Evolutionary conservation across 176 grass and related monocot species (phyloP).

Genomic region (Echinochloa phyllopogon): DNA sequence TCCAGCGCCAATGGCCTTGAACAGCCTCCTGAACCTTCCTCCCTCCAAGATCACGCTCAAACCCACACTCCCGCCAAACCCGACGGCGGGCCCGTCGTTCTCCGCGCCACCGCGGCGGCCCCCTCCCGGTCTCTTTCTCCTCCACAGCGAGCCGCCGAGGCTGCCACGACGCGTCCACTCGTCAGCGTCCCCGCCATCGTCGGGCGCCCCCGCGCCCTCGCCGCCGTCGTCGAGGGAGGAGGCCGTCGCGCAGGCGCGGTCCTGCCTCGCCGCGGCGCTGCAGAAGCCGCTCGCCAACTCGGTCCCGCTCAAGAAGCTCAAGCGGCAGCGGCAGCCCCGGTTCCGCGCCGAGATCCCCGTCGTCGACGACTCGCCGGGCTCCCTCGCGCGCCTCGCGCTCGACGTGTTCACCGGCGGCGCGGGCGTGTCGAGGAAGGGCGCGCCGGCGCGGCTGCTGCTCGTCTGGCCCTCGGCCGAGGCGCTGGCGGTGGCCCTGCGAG

Average conservation of each 20-base stretch:
- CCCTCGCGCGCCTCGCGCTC: conserved; percentile 61
- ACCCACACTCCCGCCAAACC: conserved; percentile 3
- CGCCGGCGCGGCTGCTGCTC: conserved; percentile 53
- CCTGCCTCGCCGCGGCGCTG: conserved; percentile 62
- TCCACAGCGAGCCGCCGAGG: neutral
- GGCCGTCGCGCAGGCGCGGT: conserved; percentile 73
- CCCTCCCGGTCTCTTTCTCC: neutral
- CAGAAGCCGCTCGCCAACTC: conserved; percentile 72
- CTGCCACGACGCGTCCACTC: neutral
- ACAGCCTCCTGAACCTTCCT: conserved; percentile 37
- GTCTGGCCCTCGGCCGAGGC: conserved; percentile 60
- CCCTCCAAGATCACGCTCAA: conserved; percentile 19
- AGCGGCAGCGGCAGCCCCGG: conserved; percentile 67
- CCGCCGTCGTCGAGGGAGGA: conserved; percentile 79
- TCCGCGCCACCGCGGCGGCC: neutral
- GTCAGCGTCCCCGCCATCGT: neutral
- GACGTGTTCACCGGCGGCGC: conserved; percentile 63
- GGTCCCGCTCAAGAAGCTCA: conserved; percentile 57
- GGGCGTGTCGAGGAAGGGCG: conserved; percentile 51
- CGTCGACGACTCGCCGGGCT: conserved; percentile 73
- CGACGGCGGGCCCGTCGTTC: neutral
- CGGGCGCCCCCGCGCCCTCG: conserved; percentile 12
- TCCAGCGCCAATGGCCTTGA: conserved; percentile 48
- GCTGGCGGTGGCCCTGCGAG: conserved; percentile 38
- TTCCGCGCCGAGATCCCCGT: conserved; percentile 89